phyloP scores from a whole-genome alignment of 306 rosid genomes.

The Albizia julibrissin region DNA sequence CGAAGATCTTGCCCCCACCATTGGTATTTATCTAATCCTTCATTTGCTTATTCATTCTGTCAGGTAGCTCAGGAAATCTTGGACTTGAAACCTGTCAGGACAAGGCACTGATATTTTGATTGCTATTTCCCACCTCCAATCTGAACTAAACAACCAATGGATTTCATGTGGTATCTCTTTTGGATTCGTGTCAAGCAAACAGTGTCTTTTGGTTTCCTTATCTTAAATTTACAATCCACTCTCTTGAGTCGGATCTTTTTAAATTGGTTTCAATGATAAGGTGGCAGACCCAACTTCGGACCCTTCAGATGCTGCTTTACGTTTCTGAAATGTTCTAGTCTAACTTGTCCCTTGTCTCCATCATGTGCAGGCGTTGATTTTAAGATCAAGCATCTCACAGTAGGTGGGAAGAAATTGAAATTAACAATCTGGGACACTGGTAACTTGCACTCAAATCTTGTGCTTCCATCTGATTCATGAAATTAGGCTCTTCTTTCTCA shows the following conservation, averaged over 20 bases:
- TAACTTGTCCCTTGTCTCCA: constrained; percentile 18
- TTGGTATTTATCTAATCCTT: constrained; percentile 54
- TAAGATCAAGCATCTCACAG: constrained; percentile 82
- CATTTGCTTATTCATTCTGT: constrained; percentile 17
- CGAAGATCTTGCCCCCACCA: constrained; percentile 76
- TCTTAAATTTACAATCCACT: constrained; percentile 25
- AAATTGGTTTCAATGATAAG: constrained; percentile 10
- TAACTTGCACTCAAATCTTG: constrained; percentile 34
- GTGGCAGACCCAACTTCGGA: constrained; percentile 8
- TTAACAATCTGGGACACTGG: constrained; percentile 99
- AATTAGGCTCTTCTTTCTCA: not conserved
- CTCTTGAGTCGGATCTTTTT: not conserved
- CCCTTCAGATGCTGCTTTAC: constrained; percentile 7
- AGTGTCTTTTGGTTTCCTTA: constrained; percentile 28
- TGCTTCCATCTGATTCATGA: constrained; percentile 24
- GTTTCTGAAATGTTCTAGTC: constrained; percentile 8
- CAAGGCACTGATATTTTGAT: not conserved
- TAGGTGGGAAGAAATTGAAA: constrained; percentile 85
- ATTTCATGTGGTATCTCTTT: not conserved
- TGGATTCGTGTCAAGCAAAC: constrained; percentile 17
- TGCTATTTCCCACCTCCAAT: not conserved
- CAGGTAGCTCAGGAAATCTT: constrained; percentile 15
- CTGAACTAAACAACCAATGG: not conserved
- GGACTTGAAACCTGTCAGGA: not conserved
- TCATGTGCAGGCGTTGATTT: constrained; percentile 89